Evolutionary conservation across 257 asterid genomes (phyloP).

Genomic region (Ballota nigra): DNA sequence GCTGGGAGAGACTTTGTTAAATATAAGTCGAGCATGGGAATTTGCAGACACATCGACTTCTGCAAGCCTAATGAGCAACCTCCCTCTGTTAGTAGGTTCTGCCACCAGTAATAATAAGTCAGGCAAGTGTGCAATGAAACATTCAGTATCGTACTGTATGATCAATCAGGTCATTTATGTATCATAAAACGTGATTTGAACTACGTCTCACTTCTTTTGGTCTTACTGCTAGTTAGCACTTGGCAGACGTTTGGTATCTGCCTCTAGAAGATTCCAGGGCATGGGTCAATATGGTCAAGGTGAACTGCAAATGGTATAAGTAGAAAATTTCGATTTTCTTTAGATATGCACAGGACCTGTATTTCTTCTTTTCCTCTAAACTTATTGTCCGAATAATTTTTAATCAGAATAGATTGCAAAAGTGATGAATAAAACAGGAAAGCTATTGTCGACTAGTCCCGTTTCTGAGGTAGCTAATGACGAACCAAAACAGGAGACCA

Average conservation of each 20-base stretch:
- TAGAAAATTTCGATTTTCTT: conserved; percentile 10
- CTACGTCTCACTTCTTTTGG: conserved; percentile 29
- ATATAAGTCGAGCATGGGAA: conserved; percentile 92
- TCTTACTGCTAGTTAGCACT: conserved; percentile 69
- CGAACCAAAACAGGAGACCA: conserved; percentile 58
- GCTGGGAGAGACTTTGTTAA: conserved; percentile 60
- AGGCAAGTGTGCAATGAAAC: conserved; percentile 50
- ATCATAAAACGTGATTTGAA: background rate
- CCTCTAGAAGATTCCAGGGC: conserved; percentile 91
- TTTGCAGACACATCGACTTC: conserved; percentile 70
- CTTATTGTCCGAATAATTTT: conserved; percentile 33
- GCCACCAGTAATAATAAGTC: conserved; percentile 52
- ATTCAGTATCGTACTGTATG: background rate
- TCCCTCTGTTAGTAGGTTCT: conserved; percentile 50
- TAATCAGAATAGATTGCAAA: conserved; percentile 80
- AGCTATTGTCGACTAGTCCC: conserved; percentile 52
- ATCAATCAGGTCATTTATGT: background rate
- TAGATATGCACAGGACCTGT: background rate
- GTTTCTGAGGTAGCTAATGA: conserved; percentile 38
- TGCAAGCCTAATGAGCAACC: conserved; percentile 50
- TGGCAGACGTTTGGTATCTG: conserved; percentile 80
- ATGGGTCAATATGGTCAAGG: conserved; percentile 94
- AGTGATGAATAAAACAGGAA: conserved; percentile 75
- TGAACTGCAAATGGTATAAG: conserved; percentile 72
- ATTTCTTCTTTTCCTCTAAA: conserved; percentile 14